A percentile compares a stretch with the other conserved stretches of the same genome.
Evolutionary conservation across 139 green algal genomes (phyloP).

Genomic region (Diplosphaera chodatii): DNA sequence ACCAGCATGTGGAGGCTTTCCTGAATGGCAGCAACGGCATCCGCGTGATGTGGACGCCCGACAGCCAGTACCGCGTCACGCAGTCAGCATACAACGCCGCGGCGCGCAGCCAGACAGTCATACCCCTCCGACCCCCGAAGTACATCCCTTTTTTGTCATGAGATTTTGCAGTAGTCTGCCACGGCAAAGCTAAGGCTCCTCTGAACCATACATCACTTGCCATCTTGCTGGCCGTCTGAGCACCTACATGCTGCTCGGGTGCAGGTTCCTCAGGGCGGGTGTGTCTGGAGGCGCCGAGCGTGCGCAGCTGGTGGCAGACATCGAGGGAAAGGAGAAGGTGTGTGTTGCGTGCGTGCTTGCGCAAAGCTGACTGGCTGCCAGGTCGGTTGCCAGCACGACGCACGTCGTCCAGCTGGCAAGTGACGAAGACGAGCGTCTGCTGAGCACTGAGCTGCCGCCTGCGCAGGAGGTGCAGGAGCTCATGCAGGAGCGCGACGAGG

Average conservation of each 20-base stretch:
- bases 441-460: too few relatives aligned
- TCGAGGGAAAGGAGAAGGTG: conserved; percentile 23
- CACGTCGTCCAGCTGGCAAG: too few relatives aligned
- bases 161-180: too few relatives aligned
- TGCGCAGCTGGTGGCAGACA: conserved; percentile 11
- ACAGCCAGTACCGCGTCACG: conserved; percentile 20
- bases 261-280: not conserved
- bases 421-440: too few relatives aligned
- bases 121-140: not conserved
- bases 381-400: too few relatives aligned
- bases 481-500: conserved; percentile 4
- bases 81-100: conserved; percentile 33
- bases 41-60: conserved; percentile 19
- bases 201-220: too few relatives aligned
- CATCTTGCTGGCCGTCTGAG: too few relatives aligned
- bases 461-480: not conserved
- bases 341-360: too few relatives aligned
- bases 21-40: conserved; percentile 7
- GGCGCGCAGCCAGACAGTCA: conserved; percentile 15
- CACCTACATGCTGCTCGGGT: too few relatives aligned
- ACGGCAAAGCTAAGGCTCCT: too few relatives aligned
- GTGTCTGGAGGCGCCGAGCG: not conserved
- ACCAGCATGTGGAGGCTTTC: conserved; percentile 5
- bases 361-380: too few relatives aligned
- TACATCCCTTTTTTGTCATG: too few relatives aligned